A percentile compares a stretch with the other conserved stretches of the same genome.
Evolutionary conservation across 148 eudicot genomes (phyloP).

Genomic region (Rhododendron ferrugineum): DNA sequence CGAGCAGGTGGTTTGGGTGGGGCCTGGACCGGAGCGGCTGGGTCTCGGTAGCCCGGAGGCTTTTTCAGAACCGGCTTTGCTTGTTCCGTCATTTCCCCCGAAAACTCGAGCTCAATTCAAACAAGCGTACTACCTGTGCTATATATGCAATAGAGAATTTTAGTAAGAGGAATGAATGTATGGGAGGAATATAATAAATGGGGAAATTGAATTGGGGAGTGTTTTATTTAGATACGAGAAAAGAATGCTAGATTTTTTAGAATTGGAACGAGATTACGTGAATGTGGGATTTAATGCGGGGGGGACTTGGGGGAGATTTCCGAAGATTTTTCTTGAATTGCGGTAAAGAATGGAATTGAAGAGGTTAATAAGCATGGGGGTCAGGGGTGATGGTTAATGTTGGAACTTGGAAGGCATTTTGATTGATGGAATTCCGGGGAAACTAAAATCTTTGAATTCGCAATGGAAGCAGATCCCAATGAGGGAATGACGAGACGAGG

Average conservation of each 20-base stretch:
- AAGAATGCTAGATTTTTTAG: not conserved
- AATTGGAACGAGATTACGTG: not conserved
- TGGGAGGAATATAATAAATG: too few species aligned
- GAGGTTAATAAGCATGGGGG: not conserved
- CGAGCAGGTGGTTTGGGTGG: constrained; percentile 8
- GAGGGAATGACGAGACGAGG: not conserved
- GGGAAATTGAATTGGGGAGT: not conserved
- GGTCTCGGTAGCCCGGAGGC: constrained; percentile 34
- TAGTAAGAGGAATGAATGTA: not conserved
- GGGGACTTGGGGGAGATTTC: not conserved
- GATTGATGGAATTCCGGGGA: not conserved
- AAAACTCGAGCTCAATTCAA: not conserved
- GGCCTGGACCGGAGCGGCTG: constrained; percentile 3
- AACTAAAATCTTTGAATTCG: not conserved
- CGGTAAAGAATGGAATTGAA: not conserved
- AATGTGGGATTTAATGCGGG: not conserved
- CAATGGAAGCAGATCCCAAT: not conserved
- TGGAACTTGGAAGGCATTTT: not conserved
- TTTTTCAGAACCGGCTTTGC: constrained; percentile 21
- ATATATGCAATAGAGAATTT: not conserved
- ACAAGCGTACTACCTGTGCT: too few species aligned
- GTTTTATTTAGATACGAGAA: not conserved
- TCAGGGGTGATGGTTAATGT: not conserved
- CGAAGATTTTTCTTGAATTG: not conserved
- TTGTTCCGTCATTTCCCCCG: constrained; percentile 8